Conservation (phyloP, 2,329 filamentous ascomycete species). For the Periconia sp. region DNA sequence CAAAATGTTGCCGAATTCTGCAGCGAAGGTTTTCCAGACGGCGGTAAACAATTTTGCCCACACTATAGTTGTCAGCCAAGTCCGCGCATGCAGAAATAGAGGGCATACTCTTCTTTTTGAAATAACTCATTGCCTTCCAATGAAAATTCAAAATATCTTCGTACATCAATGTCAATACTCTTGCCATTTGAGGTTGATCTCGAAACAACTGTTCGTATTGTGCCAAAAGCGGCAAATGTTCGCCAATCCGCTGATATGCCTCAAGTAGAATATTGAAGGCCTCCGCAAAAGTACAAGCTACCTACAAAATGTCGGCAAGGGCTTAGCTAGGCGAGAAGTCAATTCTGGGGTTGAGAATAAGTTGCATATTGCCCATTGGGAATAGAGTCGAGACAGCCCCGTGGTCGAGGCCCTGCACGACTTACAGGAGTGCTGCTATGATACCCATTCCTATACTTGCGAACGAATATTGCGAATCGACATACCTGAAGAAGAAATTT, state of each 20-base stretch:
- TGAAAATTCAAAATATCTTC: constrained; percentile 19
- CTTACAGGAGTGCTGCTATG: too few relatives aligned
- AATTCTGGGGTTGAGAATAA: too few relatives aligned
- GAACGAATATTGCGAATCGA: too few relatives aligned
- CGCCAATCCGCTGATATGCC: constrained; percentile 27
- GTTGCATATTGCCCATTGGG: too few relatives aligned
- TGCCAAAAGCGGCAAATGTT: constrained; percentile 23
- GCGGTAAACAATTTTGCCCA: constrained; percentile 42
- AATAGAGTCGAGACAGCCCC: too few relatives aligned
- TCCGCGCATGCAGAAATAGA: too few relatives aligned
- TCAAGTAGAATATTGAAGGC: constrained; percentile 13
- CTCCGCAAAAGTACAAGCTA: constrained; percentile 6
- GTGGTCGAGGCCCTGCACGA: too few relatives aligned
- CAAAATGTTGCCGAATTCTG: constrained; percentile 33
- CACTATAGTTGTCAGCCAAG: constrained; percentile 24
- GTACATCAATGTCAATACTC: constrained; percentile 8
- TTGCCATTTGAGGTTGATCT: constrained; percentile 7
- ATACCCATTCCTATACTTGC: not conserved
- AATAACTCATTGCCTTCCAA: constrained; percentile 13
- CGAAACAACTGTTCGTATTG: constrained; percentile 11
- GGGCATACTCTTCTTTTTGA: constrained; percentile 6
- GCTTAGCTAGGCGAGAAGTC: not conserved
- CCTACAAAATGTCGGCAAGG: too few relatives aligned
- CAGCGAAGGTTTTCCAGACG: constrained; percentile 39
- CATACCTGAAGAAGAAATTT: constrained; percentile 17